These are phyloP conservation scores for Inonotus obliquus DNA, from an alignment of 1,284 basidiomycete genomes.

Conservation along the genomic window DNA sequence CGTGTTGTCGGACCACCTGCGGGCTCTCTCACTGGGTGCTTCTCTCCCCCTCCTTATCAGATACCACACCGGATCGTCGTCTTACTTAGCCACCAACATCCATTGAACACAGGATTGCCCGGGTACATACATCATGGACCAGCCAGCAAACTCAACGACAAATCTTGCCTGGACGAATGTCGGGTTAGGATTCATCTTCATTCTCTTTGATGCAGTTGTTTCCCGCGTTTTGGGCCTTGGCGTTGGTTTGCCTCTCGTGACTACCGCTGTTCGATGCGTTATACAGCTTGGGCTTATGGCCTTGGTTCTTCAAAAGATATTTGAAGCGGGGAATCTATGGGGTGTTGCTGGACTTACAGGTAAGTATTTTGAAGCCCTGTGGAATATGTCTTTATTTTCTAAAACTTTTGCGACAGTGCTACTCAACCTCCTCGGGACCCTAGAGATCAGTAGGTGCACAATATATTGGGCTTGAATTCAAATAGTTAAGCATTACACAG, in stretches of 20 bases:
- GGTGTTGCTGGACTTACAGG: slow-evolving; percentile 71
- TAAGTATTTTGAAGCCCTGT: slow-evolving; percentile 33
- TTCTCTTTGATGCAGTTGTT: slow-evolving; percentile 58
- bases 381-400: background rate
- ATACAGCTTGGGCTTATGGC: slow-evolving; percentile 73
- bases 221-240: slow-evolving; percentile 64
- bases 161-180: slow-evolving; percentile 67
- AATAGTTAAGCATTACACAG: slow-evolving; percentile 22
- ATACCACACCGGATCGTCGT: background rate
- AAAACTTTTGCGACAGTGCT: slow-evolving; percentile 37
- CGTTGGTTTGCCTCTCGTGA: slow-evolving; percentile 61
- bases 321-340: slow-evolving; percentile 69
- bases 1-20: background rate
- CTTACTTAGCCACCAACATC: background rate
- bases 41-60: background rate
- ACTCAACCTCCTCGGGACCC: slow-evolving; percentile 68
- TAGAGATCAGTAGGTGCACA: slow-evolving; percentile 50
- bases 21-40: background rate
- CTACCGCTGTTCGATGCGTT: slow-evolving; percentile 69
- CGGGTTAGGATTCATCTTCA: slow-evolving; percentile 68
- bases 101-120: too few relatives aligned
- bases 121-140: slow-evolving; percentile 13
- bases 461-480: slow-evolving; percentile 16
- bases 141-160: slow-evolving; percentile 17
- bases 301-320: slow-evolving; percentile 65